These are phyloP conservation scores for Ceratocystis albifundus DNA, from an alignment of 2,329 filamentous ascomycete genomes.

Conservation along the genomic window DNA sequence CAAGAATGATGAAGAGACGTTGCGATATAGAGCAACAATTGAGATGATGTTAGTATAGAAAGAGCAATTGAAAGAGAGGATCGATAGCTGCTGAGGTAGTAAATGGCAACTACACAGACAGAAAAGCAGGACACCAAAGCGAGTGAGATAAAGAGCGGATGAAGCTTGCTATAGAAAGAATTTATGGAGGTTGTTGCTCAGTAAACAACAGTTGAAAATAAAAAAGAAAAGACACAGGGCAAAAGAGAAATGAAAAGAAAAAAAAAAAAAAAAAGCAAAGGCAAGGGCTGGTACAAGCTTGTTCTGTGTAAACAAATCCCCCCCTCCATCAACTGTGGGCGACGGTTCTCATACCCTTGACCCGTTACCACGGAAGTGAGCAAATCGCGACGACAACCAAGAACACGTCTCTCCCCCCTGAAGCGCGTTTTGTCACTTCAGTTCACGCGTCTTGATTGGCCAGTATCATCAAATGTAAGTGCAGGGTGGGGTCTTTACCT, in stretches of 20 bases:
- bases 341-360: background rate
- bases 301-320: slow-evolving; percentile 5
- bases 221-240: too few relatives aligned
- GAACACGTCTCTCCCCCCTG: background rate
- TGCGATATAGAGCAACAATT: background rate
- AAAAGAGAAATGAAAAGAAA: too few relatives aligned
- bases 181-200: background rate
- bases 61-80: background rate
- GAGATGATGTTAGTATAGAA: background rate
- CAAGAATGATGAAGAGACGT: background rate
- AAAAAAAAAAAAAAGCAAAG: background rate
- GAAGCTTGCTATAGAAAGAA: background rate
- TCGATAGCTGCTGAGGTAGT: background rate
- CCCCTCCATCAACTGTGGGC: background rate
- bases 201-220: background rate
- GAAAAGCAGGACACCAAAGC: background rate
- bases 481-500: background rate
- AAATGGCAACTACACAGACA: background rate
- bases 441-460: background rate
- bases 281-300: background rate
- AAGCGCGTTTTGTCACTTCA: background rate
- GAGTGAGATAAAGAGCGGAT: background rate
- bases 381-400: background rate
- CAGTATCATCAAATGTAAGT: background rate
- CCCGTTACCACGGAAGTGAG: slow-evolving; percentile 10